These are phyloP conservation scores for Ogataea glucozyma DNA, from an alignment of 805 yeast genomes.

Conservation along the genomic window DNA sequence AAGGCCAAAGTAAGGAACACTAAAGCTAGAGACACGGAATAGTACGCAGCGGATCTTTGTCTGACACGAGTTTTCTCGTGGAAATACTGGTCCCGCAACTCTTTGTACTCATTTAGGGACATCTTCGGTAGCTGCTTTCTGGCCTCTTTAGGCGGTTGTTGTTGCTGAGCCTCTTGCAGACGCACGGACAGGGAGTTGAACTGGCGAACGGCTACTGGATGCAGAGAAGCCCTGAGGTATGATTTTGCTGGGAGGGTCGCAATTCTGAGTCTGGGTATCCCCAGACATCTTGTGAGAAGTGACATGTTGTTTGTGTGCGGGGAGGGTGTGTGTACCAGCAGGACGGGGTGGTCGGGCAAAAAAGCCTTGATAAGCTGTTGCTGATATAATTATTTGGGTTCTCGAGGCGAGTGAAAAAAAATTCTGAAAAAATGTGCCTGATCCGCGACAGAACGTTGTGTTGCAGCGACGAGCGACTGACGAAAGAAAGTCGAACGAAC, in stretches of 20 bases:
- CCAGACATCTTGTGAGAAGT: neutral
- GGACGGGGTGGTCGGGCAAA: neutral
- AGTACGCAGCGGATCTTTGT: slow-evolving; percentile 61
- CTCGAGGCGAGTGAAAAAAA: neutral
- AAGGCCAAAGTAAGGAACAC: slow-evolving; percentile 76
- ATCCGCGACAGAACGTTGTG: too few species aligned
- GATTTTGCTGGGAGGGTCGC: neutral
- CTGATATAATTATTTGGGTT: neutral
- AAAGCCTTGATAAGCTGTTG: neutral
- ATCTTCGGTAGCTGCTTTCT: slow-evolving; percentile 30
- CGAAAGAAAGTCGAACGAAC: too few species aligned
- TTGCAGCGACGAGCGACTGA: too few species aligned
- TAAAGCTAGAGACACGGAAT: slow-evolving; percentile 67
- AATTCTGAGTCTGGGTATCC: neutral
- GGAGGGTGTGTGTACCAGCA: neutral
- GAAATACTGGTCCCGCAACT: slow-evolving; percentile 30
- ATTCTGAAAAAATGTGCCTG: neutral
- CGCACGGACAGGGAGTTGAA: slow-evolving; percentile 2
- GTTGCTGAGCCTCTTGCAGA: slow-evolving; percentile 4
- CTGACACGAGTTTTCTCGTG: slow-evolving; percentile 32
- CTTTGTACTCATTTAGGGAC: slow-evolving; percentile 34
- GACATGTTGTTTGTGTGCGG: neutral
- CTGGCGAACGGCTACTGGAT: slow-evolving; percentile 5
- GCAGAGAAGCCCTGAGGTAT: neutral
- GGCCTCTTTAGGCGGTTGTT: slow-evolving; percentile 1